A percentile compares a stretch with the other conserved stretches of the same genome.
These are phyloP conservation scores for Kokia cookei DNA, from an alignment of 441 rosid species.

Conservation along the genomic window DNA sequence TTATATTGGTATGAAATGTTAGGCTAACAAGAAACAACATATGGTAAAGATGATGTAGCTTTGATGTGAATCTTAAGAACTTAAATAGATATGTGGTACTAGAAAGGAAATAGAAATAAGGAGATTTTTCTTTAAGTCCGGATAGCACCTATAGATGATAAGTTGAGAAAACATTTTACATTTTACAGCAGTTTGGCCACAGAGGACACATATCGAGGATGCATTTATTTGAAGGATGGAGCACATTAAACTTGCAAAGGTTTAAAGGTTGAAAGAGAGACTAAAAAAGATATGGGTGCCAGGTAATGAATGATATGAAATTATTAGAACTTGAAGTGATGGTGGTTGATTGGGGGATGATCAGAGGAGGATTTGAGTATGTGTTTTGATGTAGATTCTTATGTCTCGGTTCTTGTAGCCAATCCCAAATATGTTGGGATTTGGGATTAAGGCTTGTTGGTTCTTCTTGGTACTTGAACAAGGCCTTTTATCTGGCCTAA, in stretches of 20 bases:
- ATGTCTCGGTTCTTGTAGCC: not conserved
- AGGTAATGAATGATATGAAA: not conserved
- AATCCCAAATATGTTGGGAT: not conserved
- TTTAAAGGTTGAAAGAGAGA: not conserved
- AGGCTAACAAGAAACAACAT: not conserved
- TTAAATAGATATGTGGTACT: not conserved
- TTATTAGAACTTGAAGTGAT: not conserved
- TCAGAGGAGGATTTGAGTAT: not conserved
- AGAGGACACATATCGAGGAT: not conserved
- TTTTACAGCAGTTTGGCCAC: not conserved
- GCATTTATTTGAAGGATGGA: not conserved
- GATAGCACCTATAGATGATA: not conserved
- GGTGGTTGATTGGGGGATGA: not conserved
- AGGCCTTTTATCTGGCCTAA: not conserved
- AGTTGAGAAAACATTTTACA: not conserved
- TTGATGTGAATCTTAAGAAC: not conserved
- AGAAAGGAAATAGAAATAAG: not conserved
- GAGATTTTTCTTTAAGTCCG: not conserved
- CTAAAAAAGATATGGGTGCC: not conserved
- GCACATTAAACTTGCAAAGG: not conserved
- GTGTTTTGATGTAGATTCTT: not conserved
- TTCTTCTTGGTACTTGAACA: not conserved
- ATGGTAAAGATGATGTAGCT: not conserved
- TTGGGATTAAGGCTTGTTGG: not conserved
- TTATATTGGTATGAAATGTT: not conserved